phyloP scores from a whole-genome alignment of 1,139 yeast genomes.

The Geotrichum citri-aurantii region DNA sequence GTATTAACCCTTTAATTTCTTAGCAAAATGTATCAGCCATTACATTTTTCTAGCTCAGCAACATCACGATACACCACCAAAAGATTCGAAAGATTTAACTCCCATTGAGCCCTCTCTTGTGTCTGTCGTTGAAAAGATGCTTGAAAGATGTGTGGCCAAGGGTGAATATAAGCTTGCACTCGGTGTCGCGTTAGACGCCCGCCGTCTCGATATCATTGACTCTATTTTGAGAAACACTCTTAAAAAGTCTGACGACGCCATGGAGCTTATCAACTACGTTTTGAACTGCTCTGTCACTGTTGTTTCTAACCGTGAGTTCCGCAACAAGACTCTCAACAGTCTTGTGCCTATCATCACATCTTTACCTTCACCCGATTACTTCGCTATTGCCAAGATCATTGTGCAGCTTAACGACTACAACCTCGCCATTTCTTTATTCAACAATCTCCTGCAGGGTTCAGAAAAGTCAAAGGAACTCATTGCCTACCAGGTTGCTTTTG shows the following conservation, averaged over 20 bases:
- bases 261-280: constrained; percentile 64
- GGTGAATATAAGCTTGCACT: constrained; percentile 77
- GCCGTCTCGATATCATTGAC: constrained; percentile 76
- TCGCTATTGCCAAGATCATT: constrained; percentile 74
- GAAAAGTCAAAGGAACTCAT: constrained; percentile 42
- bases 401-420: constrained; percentile 77
- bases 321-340: constrained; percentile 55
- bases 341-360: constrained; percentile 57
- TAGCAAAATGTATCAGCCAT: constrained; percentile 74
- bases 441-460: constrained; percentile 46
- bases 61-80: constrained; percentile 41
- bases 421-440: constrained; percentile 64
- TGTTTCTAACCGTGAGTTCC: constrained; percentile 59
- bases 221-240: constrained; percentile 49
- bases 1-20: background rate
- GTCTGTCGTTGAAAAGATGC: constrained; percentile 78
- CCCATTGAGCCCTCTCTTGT: constrained; percentile 58
- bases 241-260: constrained; percentile 35
- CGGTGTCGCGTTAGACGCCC: constrained; percentile 87
- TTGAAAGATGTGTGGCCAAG: constrained; percentile 64
- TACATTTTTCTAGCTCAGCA: constrained; percentile 63
- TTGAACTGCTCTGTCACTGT: constrained; percentile 67
- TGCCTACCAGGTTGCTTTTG: constrained; percentile 94
- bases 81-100: constrained; percentile 19
- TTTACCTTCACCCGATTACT: constrained; percentile 65